These are phyloP conservation scores for Aureobasidium lini DNA, from an alignment of 2,329 filamentous ascomycete genomes.

Conservation along the genomic window DNA sequence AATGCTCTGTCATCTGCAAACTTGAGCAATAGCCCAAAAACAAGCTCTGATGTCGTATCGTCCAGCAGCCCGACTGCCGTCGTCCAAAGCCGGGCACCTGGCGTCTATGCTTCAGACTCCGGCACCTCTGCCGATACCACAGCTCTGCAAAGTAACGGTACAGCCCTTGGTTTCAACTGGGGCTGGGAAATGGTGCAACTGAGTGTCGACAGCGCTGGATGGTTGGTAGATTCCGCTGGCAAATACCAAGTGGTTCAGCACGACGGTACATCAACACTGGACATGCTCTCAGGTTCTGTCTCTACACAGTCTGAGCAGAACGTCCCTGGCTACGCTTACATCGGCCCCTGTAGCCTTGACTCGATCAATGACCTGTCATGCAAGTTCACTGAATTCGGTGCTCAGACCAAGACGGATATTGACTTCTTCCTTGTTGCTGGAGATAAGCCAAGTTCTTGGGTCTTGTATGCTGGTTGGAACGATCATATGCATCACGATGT, in stretches of 20 bases:
- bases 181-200: neutral
- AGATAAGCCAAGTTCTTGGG: neutral
- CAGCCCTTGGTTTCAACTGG: neutral
- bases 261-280: neutral
- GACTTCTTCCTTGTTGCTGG: neutral
- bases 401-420: neutral
- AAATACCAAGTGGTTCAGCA: neutral
- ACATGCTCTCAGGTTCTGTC: neutral
- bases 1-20: neutral
- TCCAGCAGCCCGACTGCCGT: neutral
- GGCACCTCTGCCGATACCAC: neutral
- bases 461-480: constrained; percentile 5
- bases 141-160: constrained; percentile 1
- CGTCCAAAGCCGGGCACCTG: neutral
- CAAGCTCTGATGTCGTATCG: neutral
- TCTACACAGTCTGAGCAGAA: neutral
- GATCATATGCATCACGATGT: neutral
- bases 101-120: constrained; percentile 2
- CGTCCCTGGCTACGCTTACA: neutral
- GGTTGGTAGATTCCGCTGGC: neutral
- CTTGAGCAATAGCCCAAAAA: neutral
- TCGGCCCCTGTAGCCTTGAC: neutral
- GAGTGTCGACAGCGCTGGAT: neutral
- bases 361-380: neutral
- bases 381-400: neutral